Percentiles rank a stretch among this genome's conserved stretches.
Conservation (phyloP, 169 alveolate species). For the Cyclospora cayetanensis region DNA sequence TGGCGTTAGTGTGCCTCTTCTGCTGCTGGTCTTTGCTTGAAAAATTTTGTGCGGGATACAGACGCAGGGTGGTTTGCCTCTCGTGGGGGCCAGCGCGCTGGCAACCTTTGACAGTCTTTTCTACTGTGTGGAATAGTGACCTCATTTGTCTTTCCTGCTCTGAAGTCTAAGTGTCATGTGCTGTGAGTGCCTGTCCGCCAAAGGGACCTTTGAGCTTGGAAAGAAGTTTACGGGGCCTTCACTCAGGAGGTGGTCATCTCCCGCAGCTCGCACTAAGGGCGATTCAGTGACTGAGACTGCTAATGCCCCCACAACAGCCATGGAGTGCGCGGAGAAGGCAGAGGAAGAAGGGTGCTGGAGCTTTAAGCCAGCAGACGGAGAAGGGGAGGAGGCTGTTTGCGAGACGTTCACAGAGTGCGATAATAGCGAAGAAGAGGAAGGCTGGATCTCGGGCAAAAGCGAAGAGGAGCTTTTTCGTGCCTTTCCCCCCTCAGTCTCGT, state of each 20-base stretch:
- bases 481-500: no score
- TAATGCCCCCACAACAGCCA: neutral
- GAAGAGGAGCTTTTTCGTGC: no score
- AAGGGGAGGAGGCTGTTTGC: neutral
- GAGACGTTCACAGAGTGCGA: neutral
- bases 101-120: no score
- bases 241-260: neutral
- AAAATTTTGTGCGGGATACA: no score
- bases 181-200: neutral
- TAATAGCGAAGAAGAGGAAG: neutral
- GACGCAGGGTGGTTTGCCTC: no score
- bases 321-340: slow-evolving; percentile 10
- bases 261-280: no score
- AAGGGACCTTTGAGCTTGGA: neutral
- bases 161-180: neutral
- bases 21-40: no score
- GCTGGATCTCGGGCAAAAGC: neutral
- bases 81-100: no score
- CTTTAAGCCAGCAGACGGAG: neutral
- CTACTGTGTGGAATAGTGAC: no score
- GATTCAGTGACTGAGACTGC: neutral
- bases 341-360: slow-evolving; percentile 10
- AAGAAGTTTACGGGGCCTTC: neutral
- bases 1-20: no score
- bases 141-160: neutral